Base-by-base conservation (phyloP, 208 protist species). In the Trypanosoma scelopori region DNA sequence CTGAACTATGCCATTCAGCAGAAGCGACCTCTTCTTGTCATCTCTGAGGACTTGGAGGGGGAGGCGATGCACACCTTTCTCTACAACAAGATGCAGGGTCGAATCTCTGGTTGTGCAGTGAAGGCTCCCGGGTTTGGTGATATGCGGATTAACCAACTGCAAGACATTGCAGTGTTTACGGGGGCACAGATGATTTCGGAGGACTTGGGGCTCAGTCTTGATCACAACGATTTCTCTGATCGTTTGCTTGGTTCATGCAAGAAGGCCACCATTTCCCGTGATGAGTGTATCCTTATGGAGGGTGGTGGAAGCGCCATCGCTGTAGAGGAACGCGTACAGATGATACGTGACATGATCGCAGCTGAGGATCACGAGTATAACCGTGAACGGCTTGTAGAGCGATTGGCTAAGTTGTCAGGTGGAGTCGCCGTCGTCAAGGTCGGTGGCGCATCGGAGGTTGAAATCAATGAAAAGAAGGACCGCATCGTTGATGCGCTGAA, bases 91-190 rank as follows among this genome's bases (percentile, higher is more conserved):
- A 83, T 96, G 52, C 81, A 95, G 48, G 87, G 89, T 30, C 66
- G 88, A 59, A 87, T 95, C 50, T 80, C 56, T 16, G 94, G 90
- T 12, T 93, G 86, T 58, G 72, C 90, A 0, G 95, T 99, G 45
- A 99, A 99, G 84, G 98, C 98, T 1, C 98, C 98, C 47, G 98
- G 99, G 45, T 99, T 99, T 74, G 99, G 99, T 55, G 99, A 99
- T 65, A 97, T 99, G 83, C 87, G 98, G 60, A 99, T 98, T 80
- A 97, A 94, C 66, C 97, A 92, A 65, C 82, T 99, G 32, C 97
- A 99, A 74, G 99, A 99, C 80, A 98, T 99, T 49, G 98, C 98
- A 39, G 84, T 99, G 22, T 93, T 99, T 47, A 99, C 98, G 20
- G 99, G 99, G 49, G 93, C 93, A 51, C 78, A 93, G 65, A 92